Conservation (phyloP, 495 filamentous ascomycete genomes). For the Aspergillus indologenus region DNA sequence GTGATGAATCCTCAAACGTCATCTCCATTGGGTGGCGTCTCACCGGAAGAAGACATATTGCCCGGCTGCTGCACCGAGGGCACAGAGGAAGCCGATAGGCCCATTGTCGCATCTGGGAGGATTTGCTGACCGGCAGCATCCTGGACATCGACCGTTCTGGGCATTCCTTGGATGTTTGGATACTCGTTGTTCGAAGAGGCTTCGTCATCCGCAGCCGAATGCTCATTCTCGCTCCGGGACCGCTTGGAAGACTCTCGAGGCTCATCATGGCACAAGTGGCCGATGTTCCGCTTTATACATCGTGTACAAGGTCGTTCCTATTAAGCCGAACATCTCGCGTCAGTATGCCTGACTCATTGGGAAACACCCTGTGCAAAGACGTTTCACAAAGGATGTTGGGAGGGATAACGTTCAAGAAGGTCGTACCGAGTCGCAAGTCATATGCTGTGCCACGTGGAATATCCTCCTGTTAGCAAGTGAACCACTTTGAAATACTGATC, state of each 20-base stretch:
- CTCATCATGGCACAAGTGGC: constrained; percentile 97
- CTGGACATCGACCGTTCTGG: constrained; percentile 37
- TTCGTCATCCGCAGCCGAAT: constrained; percentile 58
- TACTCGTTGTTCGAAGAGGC: constrained; percentile 49
- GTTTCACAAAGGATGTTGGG: constrained; percentile 27
- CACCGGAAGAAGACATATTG: constrained; percentile 33
- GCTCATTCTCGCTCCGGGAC: constrained; percentile 66
- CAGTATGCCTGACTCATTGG: constrained; percentile 17
- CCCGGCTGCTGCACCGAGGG: constrained; percentile 39
- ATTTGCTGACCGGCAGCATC: constrained; percentile 45
- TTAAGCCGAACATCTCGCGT: constrained; percentile 27
- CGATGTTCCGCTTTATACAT: constrained; percentile 98
- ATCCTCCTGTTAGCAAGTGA: constrained; percentile 34
- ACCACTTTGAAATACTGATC: background rate
- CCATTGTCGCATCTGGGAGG: constrained; percentile 34
- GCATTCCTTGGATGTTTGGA: constrained; percentile 37
- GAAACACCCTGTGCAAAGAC: constrained; percentile 16
- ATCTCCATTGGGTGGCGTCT: constrained; percentile 37
- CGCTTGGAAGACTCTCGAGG: constrained; percentile 78
- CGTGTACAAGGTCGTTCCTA: constrained; percentile 94
- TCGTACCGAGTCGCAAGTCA: constrained; percentile 99
- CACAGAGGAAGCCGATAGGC: constrained; percentile 32
- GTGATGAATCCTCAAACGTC: constrained; percentile 12
- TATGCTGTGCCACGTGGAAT: constrained; percentile 70
- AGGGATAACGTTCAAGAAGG: constrained; percentile 39